phyloP scores from a whole-genome alignment of 1,139 yeast genomes.

The Lodderomyces pseudojiufengensis region DNA sequence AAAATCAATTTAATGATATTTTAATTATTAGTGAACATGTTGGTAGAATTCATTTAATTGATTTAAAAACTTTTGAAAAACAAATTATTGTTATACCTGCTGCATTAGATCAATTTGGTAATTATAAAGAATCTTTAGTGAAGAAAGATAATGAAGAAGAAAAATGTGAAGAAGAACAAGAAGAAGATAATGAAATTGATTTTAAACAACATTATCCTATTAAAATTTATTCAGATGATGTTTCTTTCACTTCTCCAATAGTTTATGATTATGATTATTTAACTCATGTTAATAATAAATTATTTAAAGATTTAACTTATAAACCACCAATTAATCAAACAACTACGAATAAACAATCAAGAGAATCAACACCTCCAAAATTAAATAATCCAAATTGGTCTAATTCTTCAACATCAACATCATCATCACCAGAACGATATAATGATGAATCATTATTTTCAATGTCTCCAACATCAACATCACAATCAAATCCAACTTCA shows the following conservation, averaged over 20 bases:
- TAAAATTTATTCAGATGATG: conserved; percentile 7
- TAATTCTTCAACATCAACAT: no score
- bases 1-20: conserved; percentile 65
- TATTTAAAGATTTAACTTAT: conserved; percentile 37
- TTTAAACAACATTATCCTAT: conserved; percentile 6
- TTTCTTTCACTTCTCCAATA: conserved; percentile 36
- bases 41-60: conserved; percentile 80
- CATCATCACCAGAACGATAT: conserved; percentile 1
- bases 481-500: conserved; percentile 3
- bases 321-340: conserved; percentile 22
- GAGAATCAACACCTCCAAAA: conserved; percentile 17
- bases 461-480: conserved; percentile 2
- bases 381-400: conserved; percentile 26
- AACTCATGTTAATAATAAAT: conserved; percentile 34
- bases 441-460: conserved; percentile 1
- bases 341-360: conserved; percentile 3
- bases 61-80: conserved; percentile 66
- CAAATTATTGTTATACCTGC: conserved; percentile 63
- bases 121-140: conserved; percentile 17
- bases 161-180: conserved; percentile 1
- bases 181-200: conserved; percentile 2
- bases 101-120: conserved; percentile 42
- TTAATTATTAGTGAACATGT: conserved; percentile 78
- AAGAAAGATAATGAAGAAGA: conserved; percentile 5
- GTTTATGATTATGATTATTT: conserved; percentile 45